phyloP scores from a whole-genome alignment of 192 early-diverging fungal genomes.

The Coemansia sp. region DNA sequence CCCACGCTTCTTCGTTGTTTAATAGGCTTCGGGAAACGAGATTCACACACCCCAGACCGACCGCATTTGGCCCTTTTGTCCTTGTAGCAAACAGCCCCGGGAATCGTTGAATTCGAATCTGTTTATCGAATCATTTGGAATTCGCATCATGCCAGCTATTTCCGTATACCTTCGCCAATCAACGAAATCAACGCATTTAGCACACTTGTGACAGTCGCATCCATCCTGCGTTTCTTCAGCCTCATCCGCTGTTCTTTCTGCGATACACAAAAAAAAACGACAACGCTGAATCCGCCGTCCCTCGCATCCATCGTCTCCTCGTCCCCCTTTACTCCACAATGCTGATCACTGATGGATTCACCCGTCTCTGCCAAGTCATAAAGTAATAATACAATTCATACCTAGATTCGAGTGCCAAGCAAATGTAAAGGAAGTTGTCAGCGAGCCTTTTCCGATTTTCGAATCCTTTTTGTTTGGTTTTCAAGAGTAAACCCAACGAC shows the following conservation, averaged over 20 bases:
- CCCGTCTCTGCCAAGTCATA: background rate
- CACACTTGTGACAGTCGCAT: background rate
- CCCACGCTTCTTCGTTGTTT: no score
- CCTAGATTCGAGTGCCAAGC: slow-evolving; percentile 36
- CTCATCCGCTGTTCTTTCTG: background rate
- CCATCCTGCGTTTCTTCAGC: background rate
- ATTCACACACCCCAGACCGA: no score
- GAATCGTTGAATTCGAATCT: background rate
- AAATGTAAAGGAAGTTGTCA: slow-evolving; percentile 27
- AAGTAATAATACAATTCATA: slow-evolving; percentile 20
- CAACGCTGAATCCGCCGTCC: background rate
- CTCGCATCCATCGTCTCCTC: slow-evolving; percentile 17
- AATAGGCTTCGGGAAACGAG: no score
- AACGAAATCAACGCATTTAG: background rate
- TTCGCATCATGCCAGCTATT: background rate
- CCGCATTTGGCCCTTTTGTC: background rate
- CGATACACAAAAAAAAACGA: background rate
- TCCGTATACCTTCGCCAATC: background rate
- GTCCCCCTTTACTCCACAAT: background rate
- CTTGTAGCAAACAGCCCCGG: background rate
- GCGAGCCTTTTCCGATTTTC: background rate
- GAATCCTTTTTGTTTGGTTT: no score
- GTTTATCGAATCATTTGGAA: background rate
- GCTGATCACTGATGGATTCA: background rate
- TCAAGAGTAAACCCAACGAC: background rate